These are phyloP conservation scores for Crithidia expoeki DNA, from an alignment of 208 protist species.

Conservation along the genomic window DNA sequence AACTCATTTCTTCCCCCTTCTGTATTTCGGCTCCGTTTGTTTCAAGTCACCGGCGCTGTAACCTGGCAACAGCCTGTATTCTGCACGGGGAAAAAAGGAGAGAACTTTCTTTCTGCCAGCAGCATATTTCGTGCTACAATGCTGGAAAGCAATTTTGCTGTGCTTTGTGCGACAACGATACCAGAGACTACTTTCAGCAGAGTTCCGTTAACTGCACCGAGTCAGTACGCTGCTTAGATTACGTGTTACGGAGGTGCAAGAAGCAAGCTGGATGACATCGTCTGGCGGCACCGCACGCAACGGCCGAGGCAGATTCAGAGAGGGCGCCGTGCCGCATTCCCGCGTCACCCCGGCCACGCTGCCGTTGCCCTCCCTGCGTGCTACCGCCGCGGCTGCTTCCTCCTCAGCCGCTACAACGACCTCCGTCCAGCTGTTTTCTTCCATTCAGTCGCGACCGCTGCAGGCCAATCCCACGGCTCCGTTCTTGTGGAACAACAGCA, in stretches of 20 bases:
- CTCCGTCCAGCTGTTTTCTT: constrained; percentile 2
- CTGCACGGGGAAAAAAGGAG: too few species aligned
- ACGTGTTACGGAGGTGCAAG: not conserved
- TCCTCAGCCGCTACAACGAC: not conserved
- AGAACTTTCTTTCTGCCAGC: too few species aligned
- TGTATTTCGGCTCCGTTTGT: too few species aligned
- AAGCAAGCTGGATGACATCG: not conserved
- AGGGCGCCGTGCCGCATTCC: not conserved
- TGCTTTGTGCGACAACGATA: too few species aligned
- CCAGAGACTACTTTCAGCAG: too few species aligned
- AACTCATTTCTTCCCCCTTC: too few species aligned
- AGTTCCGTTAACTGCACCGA: too few species aligned
- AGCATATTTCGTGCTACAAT: too few species aligned
- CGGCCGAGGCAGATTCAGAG: constrained; percentile 12
- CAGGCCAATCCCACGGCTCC: constrained; percentile 34
- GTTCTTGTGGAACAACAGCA: constrained; percentile 26
- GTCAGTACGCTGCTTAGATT: too few species aligned
- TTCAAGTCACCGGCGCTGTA: too few species aligned
- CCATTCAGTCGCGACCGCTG: constrained; percentile 41
- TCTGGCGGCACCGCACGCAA: constrained; percentile 1
- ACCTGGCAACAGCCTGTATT: too few species aligned
- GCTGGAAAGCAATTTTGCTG: too few species aligned
- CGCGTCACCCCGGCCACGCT: constrained; percentile 5
- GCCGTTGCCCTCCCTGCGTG: not conserved
- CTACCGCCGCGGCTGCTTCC: not conserved